Base-by-base conservation (phyloP, 2,329 filamentous ascomycete genomes). In the Gnomoniopsis sp. region DNA sequence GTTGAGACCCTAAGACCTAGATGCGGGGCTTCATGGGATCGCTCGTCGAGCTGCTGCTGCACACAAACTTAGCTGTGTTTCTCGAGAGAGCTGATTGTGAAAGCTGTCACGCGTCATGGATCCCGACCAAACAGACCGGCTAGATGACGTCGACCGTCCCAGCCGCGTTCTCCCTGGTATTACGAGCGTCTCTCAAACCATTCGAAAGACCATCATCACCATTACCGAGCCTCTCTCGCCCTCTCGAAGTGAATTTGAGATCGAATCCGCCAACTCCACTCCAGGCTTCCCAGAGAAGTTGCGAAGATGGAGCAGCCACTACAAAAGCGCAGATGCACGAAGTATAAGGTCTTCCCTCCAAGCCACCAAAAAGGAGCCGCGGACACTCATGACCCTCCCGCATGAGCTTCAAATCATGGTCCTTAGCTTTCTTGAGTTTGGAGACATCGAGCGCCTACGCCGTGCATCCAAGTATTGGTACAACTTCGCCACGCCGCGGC, bases 341-440 rank as follows among this genome's bases (percentile, higher is more conserved):
- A 19, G 17, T 17, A 15, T 17, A 10, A 43, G 14, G 38, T 17
- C 38, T 10, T 19, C 12, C 12, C 8, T 19, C 38, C 12, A 15
- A 6, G 17, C 38, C 7, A 6, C 38, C 38, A 10, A 43, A 1
- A 43, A 23, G n/a, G 52, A 59, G 41, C 59, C 59, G 14, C 22
- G 51, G 49, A 62, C 19, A 54, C 61, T 79, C 3, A 64, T 76
- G 38, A 67, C 66, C 26, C 69, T 79, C 0, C 77, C 77, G 3
- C 66, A 67, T 8, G 77, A 79, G 64, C 63, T 80, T 6, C 74
- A 77, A 54, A 65, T 77, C 47, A 65, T 73, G 63, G 70, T 79
- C 44, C 64, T 78, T n/a, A 62, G 66, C 22, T 64, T 73, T 22
- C 73, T 79, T 53, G 69, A 70, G 56, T 77, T 79, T 57, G 75